Evolutionary conservation across 345 rosid genomes (phyloP).

Genomic region (Eucalyptus polybractea): DNA sequence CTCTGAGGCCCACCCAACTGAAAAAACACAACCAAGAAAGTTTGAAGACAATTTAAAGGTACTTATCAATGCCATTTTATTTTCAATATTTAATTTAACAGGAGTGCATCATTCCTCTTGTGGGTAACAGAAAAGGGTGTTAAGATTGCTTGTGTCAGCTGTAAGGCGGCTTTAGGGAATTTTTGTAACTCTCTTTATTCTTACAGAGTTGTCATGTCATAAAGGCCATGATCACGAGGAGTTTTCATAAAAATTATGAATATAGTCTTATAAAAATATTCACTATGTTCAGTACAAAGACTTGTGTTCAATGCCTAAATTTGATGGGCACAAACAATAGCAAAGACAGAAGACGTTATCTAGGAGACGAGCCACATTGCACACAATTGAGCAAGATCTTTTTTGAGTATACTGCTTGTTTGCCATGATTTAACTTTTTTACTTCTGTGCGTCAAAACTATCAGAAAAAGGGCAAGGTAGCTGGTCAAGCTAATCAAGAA

Average conservation of each 20-base stretch:
- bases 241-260: background rate
- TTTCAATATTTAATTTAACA: background rate
- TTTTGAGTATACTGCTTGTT: background rate
- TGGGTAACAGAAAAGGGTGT: background rate
- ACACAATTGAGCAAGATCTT: background rate
- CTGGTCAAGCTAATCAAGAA: conserved; percentile 40
- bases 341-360: background rate
- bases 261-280: background rate
- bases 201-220: background rate
- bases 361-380: background rate
- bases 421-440: background rate
- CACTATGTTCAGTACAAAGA: background rate
- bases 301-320: background rate
- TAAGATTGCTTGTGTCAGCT: background rate
- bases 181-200: background rate
- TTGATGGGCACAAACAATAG: background rate
- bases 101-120: background rate
- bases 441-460: background rate
- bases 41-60: background rate
- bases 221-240: background rate
- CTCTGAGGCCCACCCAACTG: background rate
- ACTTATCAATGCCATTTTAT: background rate
- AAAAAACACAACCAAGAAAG: background rate
- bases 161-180: background rate
- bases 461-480: conserved; percentile 41